phyloP scores from a whole-genome alignment of 805 yeast genomes.

The Saccharomycopsis sp. region DNA sequence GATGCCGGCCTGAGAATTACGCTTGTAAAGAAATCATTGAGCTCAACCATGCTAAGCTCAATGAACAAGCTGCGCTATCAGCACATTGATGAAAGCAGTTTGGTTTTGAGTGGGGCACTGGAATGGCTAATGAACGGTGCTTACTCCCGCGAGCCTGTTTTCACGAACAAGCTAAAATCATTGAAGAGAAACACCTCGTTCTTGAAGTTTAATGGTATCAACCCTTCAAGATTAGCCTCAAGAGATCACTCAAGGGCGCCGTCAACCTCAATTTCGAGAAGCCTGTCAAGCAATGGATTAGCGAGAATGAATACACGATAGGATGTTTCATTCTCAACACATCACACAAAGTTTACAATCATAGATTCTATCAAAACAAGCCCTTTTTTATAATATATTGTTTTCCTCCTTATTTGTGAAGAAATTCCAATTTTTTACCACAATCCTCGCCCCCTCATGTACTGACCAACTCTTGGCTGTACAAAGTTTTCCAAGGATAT shows the following conservation, averaged over 20 bases:
- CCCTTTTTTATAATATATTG: neutral
- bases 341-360: neutral
- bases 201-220: slow-evolving; percentile 16
- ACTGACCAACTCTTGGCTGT: slow-evolving; percentile 9
- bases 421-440: slow-evolving; percentile 10
- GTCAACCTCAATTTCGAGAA: slow-evolving; percentile 6
- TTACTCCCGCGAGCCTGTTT: slow-evolving; percentile 3
- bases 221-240: slow-evolving; percentile 17
- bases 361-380: neutral
- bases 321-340: neutral
- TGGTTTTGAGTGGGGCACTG: too few species aligned
- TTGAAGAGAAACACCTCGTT: too few species aligned
- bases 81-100: too few species aligned
- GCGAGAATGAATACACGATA: too few species aligned
- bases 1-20: too few species aligned
- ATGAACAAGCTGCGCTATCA: too few species aligned
- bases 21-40: slow-evolving; percentile 8
- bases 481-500: slow-evolving; percentile 5
- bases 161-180: too few species aligned
- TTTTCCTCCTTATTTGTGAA: slow-evolving; percentile 1
- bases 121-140: slow-evolving; percentile 18
- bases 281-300: neutral
- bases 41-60: slow-evolving; percentile 7
- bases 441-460: slow-evolving; percentile 6
- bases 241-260: slow-evolving; percentile 1